Evolutionary conservation across 306 rosid genomes (phyloP).

Genomic region (Comarum palustre): DNA sequence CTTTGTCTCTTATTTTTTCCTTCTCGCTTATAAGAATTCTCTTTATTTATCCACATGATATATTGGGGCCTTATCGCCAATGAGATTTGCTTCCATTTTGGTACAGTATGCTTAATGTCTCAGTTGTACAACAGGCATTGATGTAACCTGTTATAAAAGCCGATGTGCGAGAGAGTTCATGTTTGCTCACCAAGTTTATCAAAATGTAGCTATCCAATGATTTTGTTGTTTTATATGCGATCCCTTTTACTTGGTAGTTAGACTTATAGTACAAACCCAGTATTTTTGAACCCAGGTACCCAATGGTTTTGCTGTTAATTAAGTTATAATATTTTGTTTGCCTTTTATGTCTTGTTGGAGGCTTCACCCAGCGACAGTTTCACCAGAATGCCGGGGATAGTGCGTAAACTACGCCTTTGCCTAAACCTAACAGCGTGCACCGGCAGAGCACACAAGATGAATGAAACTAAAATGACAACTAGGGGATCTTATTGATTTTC

Average conservation of each 20-base stretch:
- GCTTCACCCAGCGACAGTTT: neutral
- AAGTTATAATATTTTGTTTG: neutral
- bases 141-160: neutral
- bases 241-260: too few relatives aligned
- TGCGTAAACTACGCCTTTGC: neutral
- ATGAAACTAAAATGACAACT: neutral
- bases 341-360: neutral
- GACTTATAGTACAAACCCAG: neutral
- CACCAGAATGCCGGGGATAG: neutral
- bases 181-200: neutral
- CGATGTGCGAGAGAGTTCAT: neutral
- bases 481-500: neutral
- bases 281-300: too few relatives aligned
- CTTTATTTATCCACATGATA: constrained; percentile 28
- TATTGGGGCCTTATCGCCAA: constrained; percentile 32
- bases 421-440: too few relatives aligned
- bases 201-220: neutral
- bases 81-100: constrained; percentile 14
- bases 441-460: neutral
- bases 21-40: constrained; percentile 21
- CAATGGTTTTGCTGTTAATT: neutral
- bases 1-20: constrained; percentile 24
- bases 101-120: constrained; percentile 4
- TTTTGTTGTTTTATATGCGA: neutral
- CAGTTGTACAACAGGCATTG: neutral